These are phyloP conservation scores for Suillus occidentalis DNA, from an alignment of 768 basidiomycete genomes.

Conservation along the genomic window DNA sequence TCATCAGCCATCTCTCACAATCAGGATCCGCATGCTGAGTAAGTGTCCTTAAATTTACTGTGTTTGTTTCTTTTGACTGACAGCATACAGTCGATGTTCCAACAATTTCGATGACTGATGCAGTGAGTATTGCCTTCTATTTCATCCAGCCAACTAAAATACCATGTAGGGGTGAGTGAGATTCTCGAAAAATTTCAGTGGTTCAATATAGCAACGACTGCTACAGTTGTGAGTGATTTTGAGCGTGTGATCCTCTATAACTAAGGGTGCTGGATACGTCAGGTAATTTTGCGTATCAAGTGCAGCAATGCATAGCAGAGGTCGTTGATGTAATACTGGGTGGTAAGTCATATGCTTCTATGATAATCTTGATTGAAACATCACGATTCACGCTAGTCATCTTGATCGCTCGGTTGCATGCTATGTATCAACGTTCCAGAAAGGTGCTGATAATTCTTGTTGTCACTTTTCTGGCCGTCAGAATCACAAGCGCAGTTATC, in stretches of 20 bases:
- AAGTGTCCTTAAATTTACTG: background rate
- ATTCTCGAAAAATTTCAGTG: background rate
- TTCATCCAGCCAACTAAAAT: background rate
- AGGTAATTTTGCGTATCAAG: background rate
- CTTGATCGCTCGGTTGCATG: background rate
- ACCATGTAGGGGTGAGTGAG: background rate
- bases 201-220: background rate
- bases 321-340: background rate
- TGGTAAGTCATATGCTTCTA: background rate
- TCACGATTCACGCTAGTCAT: background rate
- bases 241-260: background rate
- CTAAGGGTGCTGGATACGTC: background rate
- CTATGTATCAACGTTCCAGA: background rate
- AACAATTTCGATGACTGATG: background rate
- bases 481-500: background rate
- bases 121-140: background rate
- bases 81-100: background rate
- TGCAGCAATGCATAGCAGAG: fast-evolving
- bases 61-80: background rate
- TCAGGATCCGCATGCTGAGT: background rate
- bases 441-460: background rate
- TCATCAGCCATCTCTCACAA: background rate
- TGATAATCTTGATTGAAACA: background rate
- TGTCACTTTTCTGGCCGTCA: background rate
- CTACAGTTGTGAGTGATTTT: background rate